Conservation (phyloP, 129 eudicot species). For the Sambucus nigra region DNA sequence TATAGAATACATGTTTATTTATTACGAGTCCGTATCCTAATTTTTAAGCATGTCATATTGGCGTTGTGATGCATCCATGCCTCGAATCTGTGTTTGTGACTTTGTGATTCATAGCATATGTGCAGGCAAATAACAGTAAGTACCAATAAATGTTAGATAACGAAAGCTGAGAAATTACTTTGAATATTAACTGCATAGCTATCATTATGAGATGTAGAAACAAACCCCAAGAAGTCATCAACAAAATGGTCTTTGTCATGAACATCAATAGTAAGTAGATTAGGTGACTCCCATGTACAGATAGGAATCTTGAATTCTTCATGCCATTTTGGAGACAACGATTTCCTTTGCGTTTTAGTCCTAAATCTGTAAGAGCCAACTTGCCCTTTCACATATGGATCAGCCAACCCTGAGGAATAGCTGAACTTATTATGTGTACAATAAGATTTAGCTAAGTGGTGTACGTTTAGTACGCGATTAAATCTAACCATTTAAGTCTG, state of each 20-base stretch:
- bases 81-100: too few species aligned
- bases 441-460: neutral
- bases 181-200: neutral
- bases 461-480: neutral
- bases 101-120: too few species aligned
- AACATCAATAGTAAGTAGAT: slow-evolving; percentile 60
- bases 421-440: neutral
- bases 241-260: slow-evolving; percentile 68
- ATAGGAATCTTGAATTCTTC: slow-evolving; percentile 93
- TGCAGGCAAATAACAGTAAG: neutral
- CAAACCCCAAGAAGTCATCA: slow-evolving; percentile 80
- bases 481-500: slow-evolving; percentile 67
- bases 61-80: too few species aligned
- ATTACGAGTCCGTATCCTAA: too few species aligned
- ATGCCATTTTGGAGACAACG: slow-evolving; percentile 78
- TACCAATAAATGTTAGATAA: too few species aligned
- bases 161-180: too few species aligned
- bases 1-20: too few species aligned
- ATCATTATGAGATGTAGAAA: neutral
- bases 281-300: slow-evolving; percentile 63
- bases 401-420: slow-evolving; percentile 64
- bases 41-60: too few species aligned
- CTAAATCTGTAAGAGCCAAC: slow-evolving; percentile 80
- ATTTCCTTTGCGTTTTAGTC: slow-evolving; percentile 70
- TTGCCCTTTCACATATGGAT: slow-evolving; percentile 88